Base-by-base conservation (phyloP, 148 eudicot genomes). In the Mesembryanthemum crystallinum region DNA sequence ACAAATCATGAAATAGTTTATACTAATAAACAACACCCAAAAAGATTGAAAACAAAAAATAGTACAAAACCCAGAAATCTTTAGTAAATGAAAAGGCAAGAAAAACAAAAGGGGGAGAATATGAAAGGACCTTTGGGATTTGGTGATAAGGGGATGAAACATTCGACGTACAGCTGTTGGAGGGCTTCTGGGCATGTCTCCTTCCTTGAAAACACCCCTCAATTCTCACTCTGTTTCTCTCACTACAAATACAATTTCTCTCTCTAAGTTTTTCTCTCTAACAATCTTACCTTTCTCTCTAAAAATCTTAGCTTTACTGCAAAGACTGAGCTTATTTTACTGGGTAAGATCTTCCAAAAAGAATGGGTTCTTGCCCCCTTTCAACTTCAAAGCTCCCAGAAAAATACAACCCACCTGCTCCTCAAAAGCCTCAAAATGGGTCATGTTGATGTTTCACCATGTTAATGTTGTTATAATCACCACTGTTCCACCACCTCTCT, bases 111-210 rank as follows among this genome's bases (percentile, higher is more conserved):
- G 1, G 15, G 24, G 10, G 8, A 4, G 24, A 35, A 32, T n/a
- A 32, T 14, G 47, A 35, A 4, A 65, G 37, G 13, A 65, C 69
- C 69, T 65, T 65, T 65, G 69, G 69, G 49, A 35, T 65, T 65
- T 65, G 69, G 27, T 11, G 69, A 65, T 33, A 27, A 65, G 4
- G 21, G 75, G 47, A 45, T 45, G 76, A 82, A 83, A 78, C 72
- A 74, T 70, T 51, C 60, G 64, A 65, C 78, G 75, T 64, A 78
- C 85, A 73, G 58, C 32, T 67, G 69, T 60, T 32, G 69, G 79
- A 23, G 32, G 21, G 71, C 67, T 82, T 65, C 60, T 51, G 74
- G 73, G 78, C 73, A 83, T 86, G 80, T 74, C 80, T 66, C 77
- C 77, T 73, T 43, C 73, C 73, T 77, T 45, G 75, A 77, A 74